Percentiles rank a stretch among this genome's conserved stretches.
Evolutionary conservation across 169 alveolate species (phyloP).

Genomic region (Babesia sp.): DNA sequence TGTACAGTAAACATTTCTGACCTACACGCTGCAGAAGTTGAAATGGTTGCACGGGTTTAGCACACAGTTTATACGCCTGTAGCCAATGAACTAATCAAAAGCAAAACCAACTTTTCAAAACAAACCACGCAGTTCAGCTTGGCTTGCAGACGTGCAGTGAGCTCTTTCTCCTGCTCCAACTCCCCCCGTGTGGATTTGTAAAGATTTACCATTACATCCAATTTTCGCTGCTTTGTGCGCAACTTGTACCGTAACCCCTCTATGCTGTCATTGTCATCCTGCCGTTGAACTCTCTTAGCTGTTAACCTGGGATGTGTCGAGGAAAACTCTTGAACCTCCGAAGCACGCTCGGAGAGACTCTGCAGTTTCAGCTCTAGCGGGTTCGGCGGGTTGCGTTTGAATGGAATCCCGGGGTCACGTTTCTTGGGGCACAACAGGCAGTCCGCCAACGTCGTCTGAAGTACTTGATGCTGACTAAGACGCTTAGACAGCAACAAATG

Average conservation of each 20-base stretch:
- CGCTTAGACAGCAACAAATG: conserved; percentile 14
- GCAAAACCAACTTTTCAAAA: conserved; percentile 45
- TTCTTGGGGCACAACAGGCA: conserved; percentile 25
- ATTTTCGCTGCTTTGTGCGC: conserved; percentile 15
- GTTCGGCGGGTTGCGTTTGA: conserved; percentile 33
- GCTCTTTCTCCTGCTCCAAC: conserved; percentile 45
- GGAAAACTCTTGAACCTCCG: background rate
- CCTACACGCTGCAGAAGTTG: conserved; percentile 60
- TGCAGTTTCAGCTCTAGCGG: conserved; percentile 60
- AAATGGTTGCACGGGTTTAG: conserved; percentile 65
- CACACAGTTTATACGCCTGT: conserved; percentile 54
- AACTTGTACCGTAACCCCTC: conserved; percentile 29
- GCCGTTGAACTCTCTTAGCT: background rate
- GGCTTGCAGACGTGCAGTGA: conserved; percentile 36
- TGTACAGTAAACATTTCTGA: background rate
- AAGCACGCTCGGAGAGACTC: background rate
- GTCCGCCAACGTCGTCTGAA: background rate
- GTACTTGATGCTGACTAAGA: background rate
- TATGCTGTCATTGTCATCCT: background rate
- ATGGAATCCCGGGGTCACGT: conserved; percentile 14
- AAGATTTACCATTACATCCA: conserved; percentile 34
- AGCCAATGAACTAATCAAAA: too few species aligned
- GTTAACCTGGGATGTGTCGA: conserved; percentile 29
- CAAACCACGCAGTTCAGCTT: conserved; percentile 53
- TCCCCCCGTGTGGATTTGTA: conserved; percentile 37